Conservation (phyloP, 1,284 basidiomycete species). For the Ganoderma leucocontextum region DNA sequence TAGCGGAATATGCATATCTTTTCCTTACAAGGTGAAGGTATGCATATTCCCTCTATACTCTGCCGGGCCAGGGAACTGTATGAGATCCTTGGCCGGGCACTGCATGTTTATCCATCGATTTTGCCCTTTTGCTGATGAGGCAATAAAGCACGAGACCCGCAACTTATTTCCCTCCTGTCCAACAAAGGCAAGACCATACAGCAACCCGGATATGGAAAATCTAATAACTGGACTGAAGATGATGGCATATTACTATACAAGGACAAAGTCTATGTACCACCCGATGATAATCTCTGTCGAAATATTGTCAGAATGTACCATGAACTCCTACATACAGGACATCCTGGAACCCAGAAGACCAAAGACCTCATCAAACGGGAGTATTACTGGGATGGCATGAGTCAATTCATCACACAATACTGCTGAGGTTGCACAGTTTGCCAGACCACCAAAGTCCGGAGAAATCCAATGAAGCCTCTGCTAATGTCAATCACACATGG, state of each 20-base stretch:
- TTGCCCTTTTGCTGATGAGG: too few species aligned
- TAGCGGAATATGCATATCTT: too few species aligned
- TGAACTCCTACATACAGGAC: constrained; percentile 9
- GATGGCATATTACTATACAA: neutral
- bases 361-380: constrained; percentile 6
- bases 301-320: constrained; percentile 12
- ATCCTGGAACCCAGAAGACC: constrained; percentile 17
- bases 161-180: too few species aligned
- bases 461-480: neutral
- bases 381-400: constrained; percentile 49
- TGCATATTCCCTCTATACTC: too few species aligned
- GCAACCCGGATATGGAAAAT: neutral
- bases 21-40: too few species aligned
- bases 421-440: constrained; percentile 49
- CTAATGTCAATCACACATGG: too few species aligned
- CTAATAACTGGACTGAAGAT: neutral
- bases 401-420: constrained; percentile 42
- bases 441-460: constrained; percentile 43
- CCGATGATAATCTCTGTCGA: neutral
- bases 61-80: too few species aligned
- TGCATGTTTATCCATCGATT: too few species aligned
- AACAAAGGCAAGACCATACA: neutral
- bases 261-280: neutral
- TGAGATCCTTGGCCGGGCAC: too few species aligned
- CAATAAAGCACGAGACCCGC: neutral